A percentile compares a stretch with the other conserved stretches of the same genome.
Evolutionary conservation across 768 basidiomycete genomes (phyloP).

Genomic region (Mycena albidolilacea): DNA sequence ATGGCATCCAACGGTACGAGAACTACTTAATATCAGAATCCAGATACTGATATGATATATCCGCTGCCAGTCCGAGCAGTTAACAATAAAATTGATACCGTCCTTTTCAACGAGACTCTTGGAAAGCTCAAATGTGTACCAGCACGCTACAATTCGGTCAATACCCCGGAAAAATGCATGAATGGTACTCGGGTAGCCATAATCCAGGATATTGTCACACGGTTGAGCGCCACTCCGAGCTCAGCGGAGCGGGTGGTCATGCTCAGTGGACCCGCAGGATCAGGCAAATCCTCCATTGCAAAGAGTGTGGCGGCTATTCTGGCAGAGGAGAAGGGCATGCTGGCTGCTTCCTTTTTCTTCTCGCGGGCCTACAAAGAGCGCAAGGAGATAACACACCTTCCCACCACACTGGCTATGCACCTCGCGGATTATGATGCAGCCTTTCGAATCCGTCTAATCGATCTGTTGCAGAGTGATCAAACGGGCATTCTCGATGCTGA

Average conservation of each 20-base stretch:
- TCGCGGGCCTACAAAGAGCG: background rate
- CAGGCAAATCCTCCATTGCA: background rate
- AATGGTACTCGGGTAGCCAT: too few species aligned
- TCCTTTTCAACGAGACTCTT: too few species aligned
- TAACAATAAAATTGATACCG: background rate
- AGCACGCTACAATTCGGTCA: too few species aligned
- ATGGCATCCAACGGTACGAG: background rate
- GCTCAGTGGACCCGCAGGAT: background rate
- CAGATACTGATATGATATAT: background rate
- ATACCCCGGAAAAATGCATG: too few species aligned
- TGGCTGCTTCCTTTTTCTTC: slow-evolving; percentile 4
- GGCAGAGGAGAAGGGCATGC: background rate
- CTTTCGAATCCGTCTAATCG: background rate
- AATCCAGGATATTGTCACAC: too few species aligned
- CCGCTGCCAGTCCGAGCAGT: background rate
- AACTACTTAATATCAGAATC: background rate
- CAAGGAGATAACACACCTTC: background rate
- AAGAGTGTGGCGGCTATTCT: background rate
- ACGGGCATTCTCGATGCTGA: background rate
- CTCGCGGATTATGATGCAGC: background rate
- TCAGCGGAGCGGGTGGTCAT: background rate
- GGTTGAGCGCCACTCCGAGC: background rate
- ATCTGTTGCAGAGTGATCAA: background rate
- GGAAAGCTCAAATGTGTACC: too few species aligned
- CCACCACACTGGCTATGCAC: background rate